Evolutionary conservation across 176 grass and related monocot species (phyloP), one percentile per base, ranked within the genome.

Genomic region (Saccharum spontaneum): DNA sequence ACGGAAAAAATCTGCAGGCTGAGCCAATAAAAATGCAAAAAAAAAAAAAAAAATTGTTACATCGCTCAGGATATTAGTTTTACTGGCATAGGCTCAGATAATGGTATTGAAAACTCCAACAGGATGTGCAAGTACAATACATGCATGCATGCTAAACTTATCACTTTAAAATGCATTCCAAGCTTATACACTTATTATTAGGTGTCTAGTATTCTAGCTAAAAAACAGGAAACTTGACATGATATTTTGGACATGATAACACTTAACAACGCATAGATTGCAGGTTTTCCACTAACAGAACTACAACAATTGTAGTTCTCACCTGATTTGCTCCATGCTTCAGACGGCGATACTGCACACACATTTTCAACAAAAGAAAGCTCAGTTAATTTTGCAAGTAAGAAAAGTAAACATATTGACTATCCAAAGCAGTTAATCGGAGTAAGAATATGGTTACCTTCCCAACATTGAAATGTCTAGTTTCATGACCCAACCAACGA

Each of bases 291-390:
- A 69, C 26, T 45, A 46, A 76, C 8, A 75, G 50, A 79, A 84
- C 60, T 66, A 24, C 22, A 79, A 22, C 9, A 85, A 83, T 61
- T 67, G 12, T 37, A 92, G 52, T 62, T 78, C 34, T 73, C 49
- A 99, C 97, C 91, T 88, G 97, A 92, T 99, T 99, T 83, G 86
- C 79, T 91, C 97, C 97, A 89, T 92, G 91, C 86, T 99, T 99
- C 62, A 99, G 91, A 46, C 97, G 91, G 69, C 93, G 97, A 88
- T 99, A 99, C 97, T 99, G 90, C 78, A 92, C 75, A 85, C 46
- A 71, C 16, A 85, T 64, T 91, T 79, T 79, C 71, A 37, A 78
- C n/a, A 70, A 67, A 75, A 84, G 68, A 76, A 77, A 80, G 52
- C 46, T 80, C 18, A 84, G 49, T 54, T 54, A 46, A 65, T 75